A percentile compares a stretch with the other conserved stretches of the same genome.
Evolutionary conservation across 495 filamentous ascomycete species (phyloP).

Genomic region (Hypoxylon perforatum): DNA sequence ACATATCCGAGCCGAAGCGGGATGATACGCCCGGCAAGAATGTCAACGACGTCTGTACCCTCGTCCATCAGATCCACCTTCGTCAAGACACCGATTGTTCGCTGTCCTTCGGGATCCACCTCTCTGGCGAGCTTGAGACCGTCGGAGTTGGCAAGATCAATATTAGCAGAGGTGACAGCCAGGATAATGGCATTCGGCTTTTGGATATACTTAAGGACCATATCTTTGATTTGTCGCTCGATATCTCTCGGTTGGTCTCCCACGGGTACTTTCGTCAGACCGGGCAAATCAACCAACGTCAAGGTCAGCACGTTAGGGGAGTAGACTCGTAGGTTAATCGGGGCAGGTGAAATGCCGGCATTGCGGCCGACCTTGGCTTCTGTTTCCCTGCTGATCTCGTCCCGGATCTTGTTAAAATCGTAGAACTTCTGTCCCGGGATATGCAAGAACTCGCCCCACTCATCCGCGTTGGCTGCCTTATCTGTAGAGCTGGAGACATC

Average conservation of each 20-base stretch:
- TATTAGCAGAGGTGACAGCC: conserved; percentile 95
- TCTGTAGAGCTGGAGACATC: conserved; percentile 73
- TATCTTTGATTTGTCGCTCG: conserved; percentile 95
- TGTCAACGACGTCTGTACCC: conserved; percentile 98
- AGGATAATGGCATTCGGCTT: conserved; percentile 99
- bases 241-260: conserved; percentile 99
- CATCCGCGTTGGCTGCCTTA: conserved; percentile 88
- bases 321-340: conserved; percentile 97
- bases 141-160: conserved; percentile 98
- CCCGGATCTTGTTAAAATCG: conserved; percentile 99
- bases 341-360: conserved; percentile 93
- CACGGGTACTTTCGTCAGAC: conserved; percentile 96
- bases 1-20: conserved; percentile 96
- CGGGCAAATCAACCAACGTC: conserved; percentile 96
- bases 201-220: conserved; percentile 98
- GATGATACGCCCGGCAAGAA: conserved; percentile 97
- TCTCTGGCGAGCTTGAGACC: conserved; percentile 96
- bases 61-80: conserved; percentile 99
- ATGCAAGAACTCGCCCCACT: conserved; percentile 99
- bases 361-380: conserved; percentile 96
- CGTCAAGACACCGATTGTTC: conserved; percentile 98
- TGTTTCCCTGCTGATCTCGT: conserved; percentile 97
- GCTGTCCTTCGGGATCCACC: conserved; percentile 96
- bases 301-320: conserved; percentile 98
- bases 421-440: conserved; percentile 98